A percentile compares a stretch with the other conserved stretches of the same genome.
Conservation (phyloP, 257 asterid species). For the Lavandula angustifolia region DNA sequence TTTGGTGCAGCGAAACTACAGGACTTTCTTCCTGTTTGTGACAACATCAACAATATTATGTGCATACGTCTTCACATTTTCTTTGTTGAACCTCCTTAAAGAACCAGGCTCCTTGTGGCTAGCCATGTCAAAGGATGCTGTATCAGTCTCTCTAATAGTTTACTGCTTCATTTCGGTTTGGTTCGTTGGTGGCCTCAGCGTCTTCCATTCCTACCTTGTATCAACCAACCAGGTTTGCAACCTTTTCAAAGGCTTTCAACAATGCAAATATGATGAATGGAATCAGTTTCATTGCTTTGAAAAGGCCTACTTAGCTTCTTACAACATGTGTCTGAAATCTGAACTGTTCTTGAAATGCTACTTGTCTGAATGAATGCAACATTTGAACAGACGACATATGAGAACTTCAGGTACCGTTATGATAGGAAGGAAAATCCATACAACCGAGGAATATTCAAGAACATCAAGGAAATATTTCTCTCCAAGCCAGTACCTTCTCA, state of each 20-base stretch:
- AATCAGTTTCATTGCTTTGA: not conserved
- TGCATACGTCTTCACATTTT: constrained; percentile 81
- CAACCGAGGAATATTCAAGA: constrained; percentile 52
- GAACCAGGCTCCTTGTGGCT: constrained; percentile 56
- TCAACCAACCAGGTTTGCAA: constrained; percentile 77
- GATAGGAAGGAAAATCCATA: constrained; percentile 82
- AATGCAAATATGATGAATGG: not conserved
- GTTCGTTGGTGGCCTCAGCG: constrained; percentile 92
- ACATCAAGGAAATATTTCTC: constrained; percentile 65
- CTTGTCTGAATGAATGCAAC: not conserved
- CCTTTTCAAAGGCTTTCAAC: not conserved
- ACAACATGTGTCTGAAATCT: not conserved
- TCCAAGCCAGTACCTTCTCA: constrained; percentile 49
- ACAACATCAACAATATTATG: constrained; percentile 74
- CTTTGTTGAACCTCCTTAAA: constrained; percentile 56
- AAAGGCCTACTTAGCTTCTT: not conserved
- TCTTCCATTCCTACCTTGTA: constrained; percentile 77
- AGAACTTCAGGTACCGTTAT: constrained; percentile 82
- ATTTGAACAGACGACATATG: constrained; percentile 76
- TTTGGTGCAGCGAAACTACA: constrained; percentile 80
- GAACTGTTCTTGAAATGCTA: not conserved
- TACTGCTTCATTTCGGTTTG: constrained; percentile 85
- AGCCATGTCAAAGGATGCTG: constrained; percentile 54
- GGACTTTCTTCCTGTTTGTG: constrained; percentile 75
- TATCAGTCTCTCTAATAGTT: constrained; percentile 56